Percentiles rank a stretch among this genome's conserved stretches.
Evolutionary conservation across 495 filamentous ascomycete genomes (phyloP).

Genomic region (Polyplosphaeria fusca): DNA sequence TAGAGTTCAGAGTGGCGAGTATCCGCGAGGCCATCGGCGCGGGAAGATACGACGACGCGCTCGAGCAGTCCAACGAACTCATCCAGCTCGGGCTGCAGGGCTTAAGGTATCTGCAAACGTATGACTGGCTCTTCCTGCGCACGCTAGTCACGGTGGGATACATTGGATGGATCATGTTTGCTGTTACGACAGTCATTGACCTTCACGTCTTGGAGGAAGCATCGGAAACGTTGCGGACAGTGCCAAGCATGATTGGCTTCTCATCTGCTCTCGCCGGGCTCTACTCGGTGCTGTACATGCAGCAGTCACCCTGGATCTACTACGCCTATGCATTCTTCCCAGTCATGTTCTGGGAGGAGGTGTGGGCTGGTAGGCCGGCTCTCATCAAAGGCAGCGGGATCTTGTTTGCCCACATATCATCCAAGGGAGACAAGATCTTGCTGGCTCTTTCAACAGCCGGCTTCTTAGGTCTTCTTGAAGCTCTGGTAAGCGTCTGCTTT

Average conservation of each 20-base stretch:
- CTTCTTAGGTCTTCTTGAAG: slow-evolving; percentile 74
- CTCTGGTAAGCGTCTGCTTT: slow-evolving; percentile 68
- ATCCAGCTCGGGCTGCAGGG: slow-evolving; percentile 77
- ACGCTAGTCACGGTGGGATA: slow-evolving; percentile 93
- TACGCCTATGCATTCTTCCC: slow-evolving; percentile 93
- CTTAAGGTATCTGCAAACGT: slow-evolving; percentile 89
- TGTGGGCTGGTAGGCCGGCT: slow-evolving; percentile 73
- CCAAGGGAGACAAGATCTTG: slow-evolving; percentile 52
- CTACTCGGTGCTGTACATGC: slow-evolving; percentile 74
- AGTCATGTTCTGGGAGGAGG: slow-evolving; percentile 94
- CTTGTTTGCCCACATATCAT: slow-evolving; percentile 65
- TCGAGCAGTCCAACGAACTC: slow-evolving; percentile 68
- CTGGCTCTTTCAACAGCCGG: slow-evolving; percentile 59
- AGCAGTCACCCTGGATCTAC: slow-evolving; percentile 77
- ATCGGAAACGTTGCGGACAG: slow-evolving; percentile 62
- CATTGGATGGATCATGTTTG: slow-evolving; percentile 94
- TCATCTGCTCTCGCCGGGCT: slow-evolving; percentile 69
- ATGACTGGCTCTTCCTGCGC: slow-evolving; percentile 96
- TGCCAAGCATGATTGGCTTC: slow-evolving; percentile 62
- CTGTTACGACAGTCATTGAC: slow-evolving; percentile 86
- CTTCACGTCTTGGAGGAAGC: slow-evolving; percentile 78
- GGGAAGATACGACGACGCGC: slow-evolving; percentile 68
- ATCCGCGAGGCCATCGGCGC: slow-evolving; percentile 66
- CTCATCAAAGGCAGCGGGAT: slow-evolving; percentile 63
- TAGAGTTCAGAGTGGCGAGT: slow-evolving; percentile 63